phyloP scores from a whole-genome alignment of 208 protist genomes.

The Tritrichomonas musculus region DNA sequence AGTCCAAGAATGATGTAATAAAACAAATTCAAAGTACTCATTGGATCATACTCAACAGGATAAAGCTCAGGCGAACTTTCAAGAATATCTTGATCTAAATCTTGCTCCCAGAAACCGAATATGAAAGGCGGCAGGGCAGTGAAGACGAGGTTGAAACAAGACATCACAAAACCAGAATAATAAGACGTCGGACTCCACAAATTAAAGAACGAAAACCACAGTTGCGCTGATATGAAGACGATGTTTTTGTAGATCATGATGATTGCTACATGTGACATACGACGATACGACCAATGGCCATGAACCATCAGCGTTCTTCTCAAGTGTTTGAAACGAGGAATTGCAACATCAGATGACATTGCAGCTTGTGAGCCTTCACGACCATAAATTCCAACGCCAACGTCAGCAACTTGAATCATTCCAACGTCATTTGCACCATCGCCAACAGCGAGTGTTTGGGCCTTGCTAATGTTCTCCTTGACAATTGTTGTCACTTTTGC shows the following conservation, averaged over 20 bases:
- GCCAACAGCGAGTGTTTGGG: constrained; percentile 49
- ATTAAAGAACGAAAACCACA: not conserved
- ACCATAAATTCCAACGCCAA: constrained; percentile 52
- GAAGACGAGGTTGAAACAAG: constrained; percentile 20
- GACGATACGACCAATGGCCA: constrained; percentile 41
- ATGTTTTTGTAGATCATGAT: constrained; percentile 34
- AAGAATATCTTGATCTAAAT: not conserved
- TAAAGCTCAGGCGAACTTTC: not conserved
- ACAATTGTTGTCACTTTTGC: constrained; percentile 78
- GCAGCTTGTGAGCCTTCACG: constrained; percentile 46
- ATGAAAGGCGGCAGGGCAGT: constrained; percentile 23
- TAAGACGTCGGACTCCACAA: not conserved
- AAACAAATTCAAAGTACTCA: not conserved
- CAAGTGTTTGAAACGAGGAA: constrained; percentile 44
- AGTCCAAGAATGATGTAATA: not conserved
- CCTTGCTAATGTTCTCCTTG: constrained; percentile 40
- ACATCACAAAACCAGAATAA: not conserved
- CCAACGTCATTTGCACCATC: constrained; percentile 54
- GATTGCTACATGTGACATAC: constrained; percentile 24
- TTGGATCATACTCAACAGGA: not conserved
- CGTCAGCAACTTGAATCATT: constrained; percentile 53
- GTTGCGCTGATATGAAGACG: not conserved
- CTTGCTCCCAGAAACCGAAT: not conserved
- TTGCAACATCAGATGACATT: constrained; percentile 45
- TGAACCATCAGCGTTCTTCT: constrained; percentile 45